These are phyloP conservation scores for Lenzites betulinus DNA, from an alignment of 768 basidiomycete genomes.

Conservation along the genomic window DNA sequence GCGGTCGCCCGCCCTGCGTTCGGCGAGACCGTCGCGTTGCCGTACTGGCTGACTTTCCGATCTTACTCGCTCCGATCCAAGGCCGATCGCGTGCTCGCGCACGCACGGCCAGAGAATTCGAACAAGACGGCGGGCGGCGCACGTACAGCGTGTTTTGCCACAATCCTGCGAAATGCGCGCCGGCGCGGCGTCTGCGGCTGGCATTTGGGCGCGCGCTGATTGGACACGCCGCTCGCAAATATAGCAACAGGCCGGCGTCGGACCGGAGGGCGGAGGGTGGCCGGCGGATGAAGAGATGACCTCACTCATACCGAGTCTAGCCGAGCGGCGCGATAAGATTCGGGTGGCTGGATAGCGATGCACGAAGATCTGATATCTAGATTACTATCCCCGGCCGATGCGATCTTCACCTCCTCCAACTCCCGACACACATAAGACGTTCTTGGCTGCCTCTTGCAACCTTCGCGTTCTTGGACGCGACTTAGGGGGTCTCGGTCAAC, in stretches of 20 bases:
- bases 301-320: slow-evolving; percentile 14
- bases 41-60: background rate
- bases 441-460: background rate
- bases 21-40: background rate
- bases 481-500: too few relatives aligned
- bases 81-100: slow-evolving; percentile 4
- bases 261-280: slow-evolving; percentile 6
- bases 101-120: background rate
- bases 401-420: background rate
- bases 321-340: slow-evolving; percentile 13
- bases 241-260: slow-evolving; percentile 5
- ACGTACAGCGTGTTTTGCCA: background rate
- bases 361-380: slow-evolving; percentile 12
- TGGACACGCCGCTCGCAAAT: slow-evolving; percentile 1
- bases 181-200: slow-evolving; percentile 6
- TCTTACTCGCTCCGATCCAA: slow-evolving; percentile 7
- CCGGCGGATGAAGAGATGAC: slow-evolving; percentile 17
- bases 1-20: background rate
- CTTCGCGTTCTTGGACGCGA: background rate
- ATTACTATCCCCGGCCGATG: background rate
- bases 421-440: too few relatives aligned
- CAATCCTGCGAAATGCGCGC: background rate
- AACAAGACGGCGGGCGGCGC: background rate
- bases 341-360: slow-evolving; percentile 10
- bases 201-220: background rate